Evolutionary conservation across 2,329 filamentous ascomycete species (phyloP).

Genomic region (Macrophomina tecta): DNA sequence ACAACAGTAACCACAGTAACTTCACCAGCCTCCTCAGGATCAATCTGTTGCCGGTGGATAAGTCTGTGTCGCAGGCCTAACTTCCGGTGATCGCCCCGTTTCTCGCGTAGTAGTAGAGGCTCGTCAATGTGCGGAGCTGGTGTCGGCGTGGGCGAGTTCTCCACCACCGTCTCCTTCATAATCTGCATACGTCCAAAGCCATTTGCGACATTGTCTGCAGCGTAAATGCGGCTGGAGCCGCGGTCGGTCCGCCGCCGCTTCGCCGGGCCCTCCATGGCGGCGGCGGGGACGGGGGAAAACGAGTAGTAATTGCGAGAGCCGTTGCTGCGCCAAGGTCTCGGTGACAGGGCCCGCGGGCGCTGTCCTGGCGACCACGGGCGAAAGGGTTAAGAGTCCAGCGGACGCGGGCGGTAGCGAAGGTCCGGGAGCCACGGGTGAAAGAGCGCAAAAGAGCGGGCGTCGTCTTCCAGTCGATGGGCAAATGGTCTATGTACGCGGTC

Average conservation of each 20-base stretch:
- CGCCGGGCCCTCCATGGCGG: slow-evolving; percentile 41
- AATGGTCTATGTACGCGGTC: slow-evolving; percentile 30
- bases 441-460: slow-evolving; percentile 42
- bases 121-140: slow-evolving; percentile 29
- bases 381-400: slow-evolving; percentile 10
- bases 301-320: slow-evolving; percentile 17
- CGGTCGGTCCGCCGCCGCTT: slow-evolving; percentile 36
- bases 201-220: slow-evolving; percentile 29
- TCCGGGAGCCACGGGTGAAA: slow-evolving; percentile 2
- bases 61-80: slow-evolving; percentile 42
- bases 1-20: slow-evolving; percentile 26
- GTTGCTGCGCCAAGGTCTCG: slow-evolving; percentile 5
- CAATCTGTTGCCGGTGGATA: slow-evolving; percentile 40
- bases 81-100: slow-evolving; percentile 30
- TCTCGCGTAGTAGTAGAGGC: slow-evolving; percentile 34
- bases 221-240: slow-evolving; percentile 38
- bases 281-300: slow-evolving; percentile 15
- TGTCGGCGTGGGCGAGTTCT: slow-evolving; percentile 30
- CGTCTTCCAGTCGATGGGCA: slow-evolving; percentile 45
- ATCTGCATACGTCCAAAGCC: slow-evolving; percentile 29
- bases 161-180: slow-evolving; percentile 30
- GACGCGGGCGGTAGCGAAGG: slow-evolving; percentile 20
- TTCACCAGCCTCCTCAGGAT: slow-evolving; percentile 9
- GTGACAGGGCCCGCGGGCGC: slow-evolving; percentile 15
- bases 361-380: slow-evolving; percentile 23